phyloP scores from a whole-genome alignment of 192 early-diverging fungal species.

The Entophlyctis helioformis region DNA sequence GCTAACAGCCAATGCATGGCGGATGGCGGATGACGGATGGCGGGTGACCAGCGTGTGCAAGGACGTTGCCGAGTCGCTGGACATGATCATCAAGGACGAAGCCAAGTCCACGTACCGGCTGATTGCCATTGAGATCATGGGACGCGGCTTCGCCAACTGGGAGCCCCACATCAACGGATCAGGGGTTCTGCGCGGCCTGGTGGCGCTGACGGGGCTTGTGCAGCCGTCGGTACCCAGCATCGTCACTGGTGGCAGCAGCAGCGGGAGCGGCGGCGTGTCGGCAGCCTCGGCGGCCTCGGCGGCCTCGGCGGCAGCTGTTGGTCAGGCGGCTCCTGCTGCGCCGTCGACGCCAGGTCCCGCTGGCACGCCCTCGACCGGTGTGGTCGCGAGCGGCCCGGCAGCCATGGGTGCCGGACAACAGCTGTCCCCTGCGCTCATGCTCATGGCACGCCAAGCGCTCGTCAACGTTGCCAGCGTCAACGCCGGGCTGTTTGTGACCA shows the following conservation, averaged over 20 bases:
- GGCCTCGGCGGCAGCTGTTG: not conserved
- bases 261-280: not conserved
- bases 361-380: not conserved
- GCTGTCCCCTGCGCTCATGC: conserved; percentile 23
- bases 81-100: conserved; percentile 49
- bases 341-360: not conserved
- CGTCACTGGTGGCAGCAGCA: not conserved
- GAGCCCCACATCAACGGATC: conserved; percentile 63
- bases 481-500: conserved; percentile 56
- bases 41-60: conserved; percentile 35
- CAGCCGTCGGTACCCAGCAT: conserved; percentile 1
- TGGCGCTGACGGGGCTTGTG: conserved; percentile 35
- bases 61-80: conserved; percentile 56
- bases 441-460: conserved; percentile 56
- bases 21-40: no score
- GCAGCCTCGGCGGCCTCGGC: not conserved
- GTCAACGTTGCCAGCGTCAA: conserved; percentile 58
- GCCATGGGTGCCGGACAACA: no score
- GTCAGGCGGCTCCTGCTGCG: not conserved
- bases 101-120: conserved; percentile 30
- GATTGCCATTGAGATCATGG: conserved; percentile 59
- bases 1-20: conserved; percentile 3
- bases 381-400: not conserved
- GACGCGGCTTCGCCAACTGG: conserved; percentile 61
- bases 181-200: conserved; percentile 45